Percentiles rank a stretch among this genome's conserved stretches.
These are phyloP conservation scores for Euphorbia corollata DNA, from an alignment of 441 rosid species.

Conservation along the genomic window DNA sequence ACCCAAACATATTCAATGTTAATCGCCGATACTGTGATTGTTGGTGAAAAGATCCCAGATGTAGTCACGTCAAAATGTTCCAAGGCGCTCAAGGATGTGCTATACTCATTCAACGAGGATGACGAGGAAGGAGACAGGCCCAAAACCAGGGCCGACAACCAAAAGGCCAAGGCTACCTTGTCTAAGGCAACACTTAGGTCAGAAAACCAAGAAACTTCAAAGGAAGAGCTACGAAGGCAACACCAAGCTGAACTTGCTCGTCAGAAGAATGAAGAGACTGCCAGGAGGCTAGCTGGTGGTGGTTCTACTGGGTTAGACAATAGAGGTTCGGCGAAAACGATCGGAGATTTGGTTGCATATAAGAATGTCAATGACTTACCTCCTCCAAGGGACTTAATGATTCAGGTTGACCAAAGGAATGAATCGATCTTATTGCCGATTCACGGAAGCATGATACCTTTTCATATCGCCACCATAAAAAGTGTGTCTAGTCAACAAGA, in stretches of 20 bases:
- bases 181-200: constrained; percentile 68
- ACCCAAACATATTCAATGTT: constrained; percentile 49
- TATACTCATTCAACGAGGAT: constrained; percentile 78
- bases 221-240: constrained; percentile 84
- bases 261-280: constrained; percentile 85
- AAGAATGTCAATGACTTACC: constrained; percentile 78
- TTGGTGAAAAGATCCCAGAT: constrained; percentile 47
- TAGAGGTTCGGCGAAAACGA: constrained; percentile 43
- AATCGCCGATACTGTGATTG: constrained; percentile 77
- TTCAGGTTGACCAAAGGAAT: constrained; percentile 71
- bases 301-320: constrained; percentile 43
- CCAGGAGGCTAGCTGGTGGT: constrained; percentile 76
- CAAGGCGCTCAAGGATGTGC: constrained; percentile 73
- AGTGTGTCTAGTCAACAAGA: constrained; percentile 77
- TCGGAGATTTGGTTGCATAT: constrained; percentile 67
- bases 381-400: constrained; percentile 52
- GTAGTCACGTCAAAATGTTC: constrained; percentile 53
- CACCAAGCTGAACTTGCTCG: constrained; percentile 94
- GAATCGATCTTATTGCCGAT: constrained; percentile 74
- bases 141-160: too few species aligned
- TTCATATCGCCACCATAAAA: constrained; percentile 60
- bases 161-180: too few species aligned
- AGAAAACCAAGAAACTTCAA: constrained; percentile 65
- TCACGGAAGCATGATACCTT: constrained; percentile 59
- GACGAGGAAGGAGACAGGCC: constrained; percentile 35